Base-by-base conservation (phyloP, 257 asterid species). In the Solanum microdontum region DNA sequence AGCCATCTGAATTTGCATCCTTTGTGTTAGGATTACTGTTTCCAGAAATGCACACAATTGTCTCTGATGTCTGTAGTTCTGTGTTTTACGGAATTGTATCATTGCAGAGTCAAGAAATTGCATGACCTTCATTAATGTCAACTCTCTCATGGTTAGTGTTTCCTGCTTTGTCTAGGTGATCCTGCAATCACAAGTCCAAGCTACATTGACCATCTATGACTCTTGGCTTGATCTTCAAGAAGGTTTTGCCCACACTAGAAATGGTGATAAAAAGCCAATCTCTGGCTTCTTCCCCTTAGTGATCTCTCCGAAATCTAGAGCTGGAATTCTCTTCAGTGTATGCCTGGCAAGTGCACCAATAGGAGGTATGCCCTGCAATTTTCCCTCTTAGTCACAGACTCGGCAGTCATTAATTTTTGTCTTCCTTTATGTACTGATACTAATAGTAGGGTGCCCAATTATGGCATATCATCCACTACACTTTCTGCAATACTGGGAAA, bases 161-260 rank as follows among this genome's bases (percentile, higher is more conserved):
- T 85, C 84, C 82, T 88, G 74, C 33, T 62, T 75, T 88, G 39
- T 58, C 19, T 70, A 97, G 99, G 98, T 94, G 88, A 95, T 93
- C 89, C 93, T 97, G 87, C 98, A 96, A 90, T 95, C 99, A 79
- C 99, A 97, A 89, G 99, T 97, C 68, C 96, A 96, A 91, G 98
- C 99, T 87, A 95, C 96, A 43, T 90, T 97, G 86, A 90, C 93
- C 64, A 89, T 97, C 91, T 87, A 91, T 87, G 98, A 97, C 91
- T 96, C 99, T 90, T 93, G 96, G 97, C 92, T 97, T 90, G 99
- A 96, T 89, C 99, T 97, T 88, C 99, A 97, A 93, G 96, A 92
- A 89, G 98, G 98, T 55, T 97, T 96, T 93, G 89, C 93, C 76
- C 97, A 97, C 94, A 86, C 95, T 83, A 95, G 94, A 82, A 92